Evolutionary conservation across 345 rosid species (phyloP).

Genomic region (Kernera saxatilis): DNA sequence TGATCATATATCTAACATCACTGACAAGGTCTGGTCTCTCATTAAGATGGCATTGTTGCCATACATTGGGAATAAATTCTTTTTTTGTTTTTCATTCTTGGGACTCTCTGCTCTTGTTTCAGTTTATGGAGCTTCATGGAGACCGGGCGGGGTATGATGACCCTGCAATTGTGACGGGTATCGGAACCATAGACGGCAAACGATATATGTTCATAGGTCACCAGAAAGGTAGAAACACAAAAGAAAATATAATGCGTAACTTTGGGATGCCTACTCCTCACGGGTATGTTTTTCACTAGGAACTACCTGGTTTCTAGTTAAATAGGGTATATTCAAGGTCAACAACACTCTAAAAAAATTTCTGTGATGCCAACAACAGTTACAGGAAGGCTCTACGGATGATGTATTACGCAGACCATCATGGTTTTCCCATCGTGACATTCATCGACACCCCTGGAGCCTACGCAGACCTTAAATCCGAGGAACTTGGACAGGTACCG

Average conservation of each 20-base stretch:
- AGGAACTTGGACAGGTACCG: slow-evolving; percentile 70
- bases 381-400: slow-evolving; percentile 81
- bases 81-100: background rate
- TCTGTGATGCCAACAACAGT: slow-evolving; percentile 36
- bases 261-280: slow-evolving; percentile 99
- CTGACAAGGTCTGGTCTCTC: slow-evolving; percentile 66
- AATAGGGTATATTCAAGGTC: slow-evolving; percentile 5
- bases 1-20: slow-evolving; percentile 83
- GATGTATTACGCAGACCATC: slow-evolving; percentile 88
- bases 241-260: slow-evolving; percentile 89
- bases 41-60: background rate
- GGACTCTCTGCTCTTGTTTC: slow-evolving; percentile 19
- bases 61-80: background rate
- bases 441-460: slow-evolving; percentile 89
- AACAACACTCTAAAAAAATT: background rate
- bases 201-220: slow-evolving; percentile 95
- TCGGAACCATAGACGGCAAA: slow-evolving; percentile 85
- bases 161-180: slow-evolving; percentile 94
- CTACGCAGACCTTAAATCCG: slow-evolving; percentile 69
- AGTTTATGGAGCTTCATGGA: slow-evolving; percentile 99
- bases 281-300: slow-evolving; percentile 51
- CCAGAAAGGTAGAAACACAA: slow-evolving; percentile 98
- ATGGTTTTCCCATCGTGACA: slow-evolving; percentile 75
- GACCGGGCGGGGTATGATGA: slow-evolving; percentile 98
- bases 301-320: background rate